phyloP scores from a whole-genome alignment of 805 yeast genomes.

The Saturnispora halmiae region DNA sequence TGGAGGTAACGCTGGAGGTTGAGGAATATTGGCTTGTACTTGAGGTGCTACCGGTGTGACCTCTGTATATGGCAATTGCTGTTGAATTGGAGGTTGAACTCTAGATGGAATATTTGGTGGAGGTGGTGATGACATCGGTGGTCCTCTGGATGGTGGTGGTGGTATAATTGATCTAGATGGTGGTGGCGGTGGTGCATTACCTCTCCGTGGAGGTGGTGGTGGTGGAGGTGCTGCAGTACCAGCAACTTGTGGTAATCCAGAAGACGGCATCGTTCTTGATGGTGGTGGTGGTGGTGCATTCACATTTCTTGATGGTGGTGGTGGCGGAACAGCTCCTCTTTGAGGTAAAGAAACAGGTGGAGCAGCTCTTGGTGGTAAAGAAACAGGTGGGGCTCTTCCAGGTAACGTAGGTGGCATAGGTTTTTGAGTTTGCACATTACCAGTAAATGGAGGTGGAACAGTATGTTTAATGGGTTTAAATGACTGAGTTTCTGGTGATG shows the following conservation, averaged over 20 bases:
- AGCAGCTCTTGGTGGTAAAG: conserved; percentile 1
- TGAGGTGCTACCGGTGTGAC: no score
- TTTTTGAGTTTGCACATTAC: conserved; percentile 5
- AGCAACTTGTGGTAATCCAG: conserved; percentile 15
- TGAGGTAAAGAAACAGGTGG: conserved; percentile 21
- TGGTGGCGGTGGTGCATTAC: conserved; percentile 15
- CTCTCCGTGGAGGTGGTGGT: conserved; percentile 18
- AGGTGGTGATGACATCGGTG: neutral
- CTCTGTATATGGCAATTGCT: conserved; percentile 13
- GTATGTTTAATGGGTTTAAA: conserved; percentile 11
- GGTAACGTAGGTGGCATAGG: neutral
- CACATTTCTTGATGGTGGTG: conserved; percentile 26
- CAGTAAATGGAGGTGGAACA: conserved; percentile 12
- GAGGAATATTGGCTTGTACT: conserved; percentile 22
- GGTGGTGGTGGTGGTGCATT: conserved; percentile 42
- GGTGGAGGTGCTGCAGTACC: conserved; percentile 20
- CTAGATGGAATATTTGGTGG: conserved; percentile 29
- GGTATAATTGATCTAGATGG: conserved; percentile 19
- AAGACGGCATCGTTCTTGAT: conserved; percentile 22
- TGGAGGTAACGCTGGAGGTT: conserved; percentile 3
- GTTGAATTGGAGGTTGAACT: conserved; percentile 21
- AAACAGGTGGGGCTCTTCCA: conserved; percentile 1
- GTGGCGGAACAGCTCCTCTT: conserved; percentile 20
- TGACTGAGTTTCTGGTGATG: neutral
- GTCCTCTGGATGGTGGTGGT: conserved; percentile 10